phyloP scores from a whole-genome alignment of 495 filamentous ascomycete species.

The Xylaria curta region DNA sequence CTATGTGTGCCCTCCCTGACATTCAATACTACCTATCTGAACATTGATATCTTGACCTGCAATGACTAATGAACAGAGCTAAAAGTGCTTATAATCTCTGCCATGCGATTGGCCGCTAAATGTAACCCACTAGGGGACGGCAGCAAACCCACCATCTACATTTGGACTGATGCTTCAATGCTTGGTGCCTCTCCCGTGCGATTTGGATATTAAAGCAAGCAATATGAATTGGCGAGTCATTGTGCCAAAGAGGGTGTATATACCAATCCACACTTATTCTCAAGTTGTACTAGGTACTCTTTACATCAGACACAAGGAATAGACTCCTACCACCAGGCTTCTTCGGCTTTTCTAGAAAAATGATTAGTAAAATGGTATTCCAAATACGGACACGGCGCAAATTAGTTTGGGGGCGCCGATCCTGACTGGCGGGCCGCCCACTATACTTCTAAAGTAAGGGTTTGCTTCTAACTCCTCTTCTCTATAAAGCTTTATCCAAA shows the following conservation, averaged over 20 bases:
- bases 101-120: conserved; percentile 7
- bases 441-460: background rate
- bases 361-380: conserved; percentile 22
- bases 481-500: too few relatives aligned
- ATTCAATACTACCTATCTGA: background rate
- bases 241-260: background rate
- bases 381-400: conserved; percentile 20
- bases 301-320: background rate
- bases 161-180: background rate
- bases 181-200: background rate
- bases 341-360: conserved; percentile 18
- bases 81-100: background rate
- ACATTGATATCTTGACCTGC: background rate
- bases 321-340: conserved; percentile 4
- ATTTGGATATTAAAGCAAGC: background rate
- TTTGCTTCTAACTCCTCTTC: background rate
- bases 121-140: too few relatives aligned
- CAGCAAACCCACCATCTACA: background rate
- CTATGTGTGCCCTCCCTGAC: background rate
- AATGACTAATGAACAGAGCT: background rate
- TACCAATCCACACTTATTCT: background rate
- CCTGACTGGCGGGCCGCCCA: background rate
- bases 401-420: conserved; percentile 21
- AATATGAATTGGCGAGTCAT: background rate
- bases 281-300: too few relatives aligned